These are phyloP conservation scores for Melampsora americana DNA, from an alignment of 1,284 basidiomycete species.

Conservation along the genomic window DNA sequence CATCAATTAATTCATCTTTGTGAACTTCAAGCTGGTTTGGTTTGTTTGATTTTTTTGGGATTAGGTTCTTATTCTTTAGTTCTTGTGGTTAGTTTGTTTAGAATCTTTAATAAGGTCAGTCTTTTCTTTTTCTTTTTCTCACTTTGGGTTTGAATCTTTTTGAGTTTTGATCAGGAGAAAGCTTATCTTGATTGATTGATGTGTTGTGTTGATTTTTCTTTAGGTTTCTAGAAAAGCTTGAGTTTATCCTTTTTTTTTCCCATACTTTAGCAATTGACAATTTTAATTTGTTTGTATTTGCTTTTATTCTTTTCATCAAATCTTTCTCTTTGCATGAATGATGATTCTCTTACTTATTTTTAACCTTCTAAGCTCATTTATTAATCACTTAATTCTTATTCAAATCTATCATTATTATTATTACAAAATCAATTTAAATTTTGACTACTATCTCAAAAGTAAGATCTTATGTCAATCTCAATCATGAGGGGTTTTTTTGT, in stretches of 20 bases:
- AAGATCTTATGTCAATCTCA: too few species aligned
- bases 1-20: constrained; percentile 54
- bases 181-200: background rate
- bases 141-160: background rate
- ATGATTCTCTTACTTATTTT: too few species aligned
- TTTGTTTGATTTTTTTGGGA: constrained; percentile 62
- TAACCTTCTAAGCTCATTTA: too few species aligned
- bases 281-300: too few species aligned
- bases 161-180: background rate
- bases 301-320: too few species aligned
- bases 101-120: constrained; percentile 76
- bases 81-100: constrained; percentile 75
- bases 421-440: too few species aligned
- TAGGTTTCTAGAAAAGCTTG: constrained; percentile 17
- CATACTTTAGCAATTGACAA: background rate
- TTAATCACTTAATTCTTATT: too few species aligned
- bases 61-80: constrained; percentile 73
- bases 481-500: too few species aligned
- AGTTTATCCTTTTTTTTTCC: background rate
- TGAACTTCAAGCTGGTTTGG: constrained; percentile 32
- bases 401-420: too few species aligned
- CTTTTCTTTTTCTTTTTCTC: background rate
- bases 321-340: too few species aligned
- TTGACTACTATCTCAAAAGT: too few species aligned
- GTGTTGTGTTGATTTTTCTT: background rate